Percentiles rank a stretch among this genome's conserved stretches.
Conservation (phyloP, 139 green algal species). For the Yamagishiella unicocca region DNA sequence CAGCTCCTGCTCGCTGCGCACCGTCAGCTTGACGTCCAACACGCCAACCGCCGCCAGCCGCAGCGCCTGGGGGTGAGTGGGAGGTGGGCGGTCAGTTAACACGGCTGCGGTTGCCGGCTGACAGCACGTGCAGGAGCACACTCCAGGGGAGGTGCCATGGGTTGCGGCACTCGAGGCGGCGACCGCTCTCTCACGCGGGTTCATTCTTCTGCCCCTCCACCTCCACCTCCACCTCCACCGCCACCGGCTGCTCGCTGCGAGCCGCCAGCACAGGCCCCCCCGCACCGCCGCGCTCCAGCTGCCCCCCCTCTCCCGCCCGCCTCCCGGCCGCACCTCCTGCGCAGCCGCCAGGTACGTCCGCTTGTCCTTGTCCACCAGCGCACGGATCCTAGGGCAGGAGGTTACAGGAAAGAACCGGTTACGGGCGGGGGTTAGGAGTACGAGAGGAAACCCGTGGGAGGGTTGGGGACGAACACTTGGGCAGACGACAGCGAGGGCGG, state of each 20-base stretch:
- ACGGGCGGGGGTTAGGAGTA: neutral
- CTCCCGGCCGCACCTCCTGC: slow-evolving; percentile 8
- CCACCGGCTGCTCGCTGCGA: too few relatives aligned
- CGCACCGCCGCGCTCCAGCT: neutral
- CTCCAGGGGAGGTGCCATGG: too few relatives aligned
- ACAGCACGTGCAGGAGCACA: too few relatives aligned
- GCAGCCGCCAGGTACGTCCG: neutral
- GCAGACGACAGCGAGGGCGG: too few relatives aligned
- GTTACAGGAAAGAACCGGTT: too few relatives aligned
- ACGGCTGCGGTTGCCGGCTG: too few relatives aligned
- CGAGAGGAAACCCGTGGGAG: neutral
- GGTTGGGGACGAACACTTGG: too few relatives aligned
- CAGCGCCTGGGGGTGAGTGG: neutral
- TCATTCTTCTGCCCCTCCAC: neutral
- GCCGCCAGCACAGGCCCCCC: neutral
- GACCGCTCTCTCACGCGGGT: too few relatives aligned
- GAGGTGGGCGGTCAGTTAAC: too few relatives aligned
- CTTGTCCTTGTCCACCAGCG: slow-evolving; percentile 14
- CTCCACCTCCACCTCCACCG: neutral
- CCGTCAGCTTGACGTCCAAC: slow-evolving; percentile 31
- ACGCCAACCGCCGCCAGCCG: slow-evolving; percentile 30
- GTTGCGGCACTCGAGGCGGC: too few relatives aligned
- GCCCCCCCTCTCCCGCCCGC: neutral
- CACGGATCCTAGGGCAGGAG: neutral
- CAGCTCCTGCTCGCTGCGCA: slow-evolving; percentile 35